Base-by-base conservation (phyloP, 2,329 filamentous ascomycete genomes). In the Fusarium circinatum region DNA sequence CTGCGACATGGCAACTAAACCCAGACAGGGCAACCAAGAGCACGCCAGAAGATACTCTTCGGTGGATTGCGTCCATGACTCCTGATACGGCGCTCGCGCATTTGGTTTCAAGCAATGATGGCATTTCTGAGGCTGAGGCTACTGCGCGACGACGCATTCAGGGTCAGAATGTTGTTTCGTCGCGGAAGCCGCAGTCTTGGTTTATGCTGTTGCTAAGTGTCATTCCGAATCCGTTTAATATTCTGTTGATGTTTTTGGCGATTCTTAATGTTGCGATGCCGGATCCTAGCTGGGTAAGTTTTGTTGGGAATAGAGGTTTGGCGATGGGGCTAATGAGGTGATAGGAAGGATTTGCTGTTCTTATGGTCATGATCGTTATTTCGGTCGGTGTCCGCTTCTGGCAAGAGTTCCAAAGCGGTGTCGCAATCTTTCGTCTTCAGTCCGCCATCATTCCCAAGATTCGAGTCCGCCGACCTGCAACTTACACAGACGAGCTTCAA, bases 211-310 rank as follows among this genome's bases (percentile, higher is more conserved):
- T 62, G 17, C 3, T 62, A 5, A 57, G 38, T 36, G 59, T 62
- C 0, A 34, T 62, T 24, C 59, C 59, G 22, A 62, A 62, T 9
- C 59, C 59, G 24, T 62, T 62, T 18, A 62, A 62, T 57, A 45
- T 62, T 3, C 8, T 62, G 14, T n/a, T 62, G 49, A 22, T 20
- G 8, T 62, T 62, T 13, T 6, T 62, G 30, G 59, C 59, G 9
- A 62, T 62, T 11, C 38, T 62, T 4, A 62, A 57, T 24, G 48
- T 62, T 17, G 59, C 59, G 15, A 57, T 62, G 59, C 59, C 59
- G 8, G 6, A 42, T 36, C 59, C 59, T n/a, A 62, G 38, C 9
- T 62, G 49, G 49, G 59, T 62, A 6, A 36, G 59, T 51, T 8
- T 26, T 2, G 34, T 7, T 28, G 2, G 0, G 0, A 11, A 8